Evolutionary conservation across 768 basidiomycete genomes (phyloP).

Genomic region (Serendipita indica): DNA sequence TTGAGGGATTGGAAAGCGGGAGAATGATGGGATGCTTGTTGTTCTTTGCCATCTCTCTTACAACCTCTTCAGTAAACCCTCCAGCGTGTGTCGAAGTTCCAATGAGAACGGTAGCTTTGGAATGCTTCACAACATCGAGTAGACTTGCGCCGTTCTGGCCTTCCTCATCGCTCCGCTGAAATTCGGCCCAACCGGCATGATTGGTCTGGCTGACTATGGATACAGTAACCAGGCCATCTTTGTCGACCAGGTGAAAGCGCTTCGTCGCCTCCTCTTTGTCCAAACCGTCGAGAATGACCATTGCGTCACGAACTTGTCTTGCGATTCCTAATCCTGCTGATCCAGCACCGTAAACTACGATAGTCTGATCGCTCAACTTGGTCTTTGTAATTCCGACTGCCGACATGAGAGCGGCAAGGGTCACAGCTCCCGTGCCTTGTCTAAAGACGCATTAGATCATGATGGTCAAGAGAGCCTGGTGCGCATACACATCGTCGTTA

Average conservation of each 20-base stretch:
- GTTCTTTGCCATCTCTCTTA: slow-evolving; percentile 50
- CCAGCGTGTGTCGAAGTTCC: slow-evolving; percentile 69
- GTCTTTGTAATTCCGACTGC: slow-evolving; percentile 51
- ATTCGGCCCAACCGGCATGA: slow-evolving; percentile 37
- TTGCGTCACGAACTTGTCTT: slow-evolving; percentile 60
- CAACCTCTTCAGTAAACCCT: slow-evolving; percentile 61
- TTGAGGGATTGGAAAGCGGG: slow-evolving; percentile 70
- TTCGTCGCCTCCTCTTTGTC: slow-evolving; percentile 42
- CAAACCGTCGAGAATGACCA: slow-evolving; percentile 27
- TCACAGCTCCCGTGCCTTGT: slow-evolving; percentile 65
- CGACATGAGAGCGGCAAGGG: slow-evolving; percentile 51
- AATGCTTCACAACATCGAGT: slow-evolving; percentile 52
- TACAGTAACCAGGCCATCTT: slow-evolving; percentile 43
- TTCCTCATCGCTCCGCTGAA: slow-evolving; percentile 41
- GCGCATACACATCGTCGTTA: slow-evolving; percentile 71
- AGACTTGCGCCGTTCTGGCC: slow-evolving; percentile 33
- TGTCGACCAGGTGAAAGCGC: slow-evolving; percentile 62
- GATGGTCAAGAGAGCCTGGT: slow-evolving; percentile 3
- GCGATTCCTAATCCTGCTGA: slow-evolving; percentile 73
- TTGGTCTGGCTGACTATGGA: slow-evolving; percentile 29
- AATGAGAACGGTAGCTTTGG: slow-evolving; percentile 70
- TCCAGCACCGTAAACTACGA: slow-evolving; percentile 66
- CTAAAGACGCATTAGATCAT: slow-evolving; percentile 21
- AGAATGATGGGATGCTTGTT: slow-evolving; percentile 69
- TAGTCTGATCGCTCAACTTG: slow-evolving; percentile 57